These are phyloP conservation scores for Solanum phureja DNA, from an alignment of 257 asterid genomes.

Conservation along the genomic window DNA sequence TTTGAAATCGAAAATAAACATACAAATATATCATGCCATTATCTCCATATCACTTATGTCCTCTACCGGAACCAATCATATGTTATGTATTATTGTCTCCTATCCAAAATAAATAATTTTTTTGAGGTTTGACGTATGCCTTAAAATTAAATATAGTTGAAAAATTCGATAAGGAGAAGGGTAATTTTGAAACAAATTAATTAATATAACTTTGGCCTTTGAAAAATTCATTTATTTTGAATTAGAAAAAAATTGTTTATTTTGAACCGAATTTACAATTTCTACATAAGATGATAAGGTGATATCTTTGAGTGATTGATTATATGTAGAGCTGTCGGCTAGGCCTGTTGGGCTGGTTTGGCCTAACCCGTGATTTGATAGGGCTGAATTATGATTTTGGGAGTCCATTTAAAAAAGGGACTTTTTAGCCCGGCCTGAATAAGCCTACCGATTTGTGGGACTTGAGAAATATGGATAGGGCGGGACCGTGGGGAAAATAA, in stretches of 20 bases:
- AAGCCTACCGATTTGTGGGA: too few relatives aligned
- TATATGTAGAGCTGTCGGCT: neutral
- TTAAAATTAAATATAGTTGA: neutral
- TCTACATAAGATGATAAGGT: neutral
- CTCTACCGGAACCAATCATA: neutral
- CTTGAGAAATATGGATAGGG: too few relatives aligned
- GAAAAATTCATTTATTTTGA: too few relatives aligned
- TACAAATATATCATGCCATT: neutral
- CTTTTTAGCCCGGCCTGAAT: accelerated
- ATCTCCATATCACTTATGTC: neutral
- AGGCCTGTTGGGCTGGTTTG: accelerated
- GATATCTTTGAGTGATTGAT: neutral
- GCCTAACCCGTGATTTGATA: too few relatives aligned
- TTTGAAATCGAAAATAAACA: neutral
- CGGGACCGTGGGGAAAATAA: too few relatives aligned
- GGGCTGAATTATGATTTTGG: accelerated
- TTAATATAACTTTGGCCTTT: neutral
- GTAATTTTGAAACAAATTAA: neutral
- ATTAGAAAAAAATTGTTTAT: neutral
- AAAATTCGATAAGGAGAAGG: neutral
- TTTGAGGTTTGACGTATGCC: neutral
- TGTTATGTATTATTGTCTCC: neutral
- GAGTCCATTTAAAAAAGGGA: too few relatives aligned
- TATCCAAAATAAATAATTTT: too few relatives aligned
- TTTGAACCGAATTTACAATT: neutral